A percentile compares a stretch with the other conserved stretches of the same genome.
phyloP scores from a whole-genome alignment of 129 eudicot species.

The Saussurea involucrata region DNA sequence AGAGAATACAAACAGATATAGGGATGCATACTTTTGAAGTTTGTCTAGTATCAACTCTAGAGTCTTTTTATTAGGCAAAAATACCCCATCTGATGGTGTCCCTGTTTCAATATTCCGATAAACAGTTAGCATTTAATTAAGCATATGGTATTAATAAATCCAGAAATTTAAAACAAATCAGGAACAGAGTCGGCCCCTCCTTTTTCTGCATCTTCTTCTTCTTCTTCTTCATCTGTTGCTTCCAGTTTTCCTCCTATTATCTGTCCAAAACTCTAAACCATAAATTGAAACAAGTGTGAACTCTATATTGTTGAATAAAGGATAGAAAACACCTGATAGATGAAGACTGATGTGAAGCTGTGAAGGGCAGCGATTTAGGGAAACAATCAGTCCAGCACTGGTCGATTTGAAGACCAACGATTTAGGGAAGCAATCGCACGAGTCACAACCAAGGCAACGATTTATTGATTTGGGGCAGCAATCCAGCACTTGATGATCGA shows the following conservation, averaged over 20 bases:
- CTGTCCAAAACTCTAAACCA: slow-evolving; percentile 44
- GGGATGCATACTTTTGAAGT: slow-evolving; percentile 79
- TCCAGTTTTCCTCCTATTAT: slow-evolving; percentile 32
- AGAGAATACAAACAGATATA: background rate
- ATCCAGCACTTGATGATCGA: too few species aligned
- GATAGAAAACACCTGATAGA: too few species aligned
- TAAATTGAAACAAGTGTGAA: too few species aligned
- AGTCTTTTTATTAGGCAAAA: slow-evolving; percentile 71
- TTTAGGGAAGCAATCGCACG: too few species aligned
- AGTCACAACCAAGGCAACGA: too few species aligned
- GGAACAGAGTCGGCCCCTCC: slow-evolving; percentile 47
- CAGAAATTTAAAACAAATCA: slow-evolving; percentile 33
- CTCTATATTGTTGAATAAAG: too few species aligned
- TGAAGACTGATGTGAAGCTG: too few species aligned
- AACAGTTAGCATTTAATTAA: slow-evolving; percentile 10
- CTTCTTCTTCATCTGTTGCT: too few species aligned
- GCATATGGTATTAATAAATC: slow-evolving; percentile 4
- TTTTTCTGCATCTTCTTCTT: slow-evolving; percentile 24
- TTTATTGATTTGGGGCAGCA: too few species aligned
- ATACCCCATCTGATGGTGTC: slow-evolving; percentile 37
- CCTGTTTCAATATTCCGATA: slow-evolving; percentile 34
- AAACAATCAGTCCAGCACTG: too few species aligned
- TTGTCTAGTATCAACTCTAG: slow-evolving; percentile 88
- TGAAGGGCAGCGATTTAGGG: too few species aligned
- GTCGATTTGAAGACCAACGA: too few species aligned